These are phyloP conservation scores for Solanum stenotomum DNA, from an alignment of 257 asterid species.

Conservation along the genomic window DNA sequence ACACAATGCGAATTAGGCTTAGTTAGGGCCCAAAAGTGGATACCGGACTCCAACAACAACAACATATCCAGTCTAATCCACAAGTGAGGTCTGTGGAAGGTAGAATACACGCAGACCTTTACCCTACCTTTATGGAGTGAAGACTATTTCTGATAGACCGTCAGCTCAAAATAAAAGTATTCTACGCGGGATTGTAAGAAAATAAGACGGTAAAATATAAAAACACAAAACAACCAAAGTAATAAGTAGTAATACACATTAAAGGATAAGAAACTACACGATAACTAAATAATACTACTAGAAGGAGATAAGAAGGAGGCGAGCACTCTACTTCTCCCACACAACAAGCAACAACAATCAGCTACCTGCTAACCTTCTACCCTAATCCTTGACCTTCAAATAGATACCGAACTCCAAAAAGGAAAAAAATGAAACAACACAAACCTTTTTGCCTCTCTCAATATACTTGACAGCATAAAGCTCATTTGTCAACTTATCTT, in stretches of 20 bases:
- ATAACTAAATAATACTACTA: background rate
- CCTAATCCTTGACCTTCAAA: background rate
- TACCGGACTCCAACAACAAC: background rate
- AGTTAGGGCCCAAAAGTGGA: background rate
- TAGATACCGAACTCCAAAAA: no score
- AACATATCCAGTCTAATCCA: background rate
- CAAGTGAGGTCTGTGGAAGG: background rate
- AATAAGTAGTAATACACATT: background rate
- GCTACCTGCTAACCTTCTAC: background rate
- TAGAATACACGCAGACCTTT: background rate
- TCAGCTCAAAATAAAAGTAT: background rate
- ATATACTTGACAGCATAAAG: conserved; percentile 80
- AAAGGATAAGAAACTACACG: background rate
- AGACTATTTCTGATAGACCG: background rate
- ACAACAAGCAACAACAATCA: background rate
- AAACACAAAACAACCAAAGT: background rate
- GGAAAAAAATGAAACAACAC: background rate
- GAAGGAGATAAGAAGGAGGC: background rate
- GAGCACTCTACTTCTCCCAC: no score
- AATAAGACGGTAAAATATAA: background rate
- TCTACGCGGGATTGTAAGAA: background rate
- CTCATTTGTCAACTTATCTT: conserved; percentile 46
- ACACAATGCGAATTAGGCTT: background rate
- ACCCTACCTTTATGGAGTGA: background rate
- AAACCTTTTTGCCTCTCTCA: conserved; percentile 75